A percentile compares a stretch with the other conserved stretches of the same genome.
These are phyloP conservation scores for Bullera alba DNA, from an alignment of 768 basidiomycete species.

Conservation along the genomic window DNA sequence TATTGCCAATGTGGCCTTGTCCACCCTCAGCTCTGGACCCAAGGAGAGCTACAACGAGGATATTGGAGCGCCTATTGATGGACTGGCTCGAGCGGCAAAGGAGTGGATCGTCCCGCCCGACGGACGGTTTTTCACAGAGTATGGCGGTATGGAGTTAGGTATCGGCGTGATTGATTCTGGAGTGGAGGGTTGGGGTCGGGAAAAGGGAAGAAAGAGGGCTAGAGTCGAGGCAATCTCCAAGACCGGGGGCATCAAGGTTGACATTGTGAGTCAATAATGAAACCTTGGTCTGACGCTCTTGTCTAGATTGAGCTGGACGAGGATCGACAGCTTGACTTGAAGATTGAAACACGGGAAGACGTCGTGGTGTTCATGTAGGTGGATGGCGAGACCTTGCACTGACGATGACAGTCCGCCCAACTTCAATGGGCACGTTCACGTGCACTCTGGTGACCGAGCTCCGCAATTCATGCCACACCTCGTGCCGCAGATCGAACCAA, in stretches of 20 bases:
- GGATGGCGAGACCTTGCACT: neutral
- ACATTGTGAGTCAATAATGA: constrained; percentile 21
- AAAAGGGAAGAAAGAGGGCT: constrained; percentile 31
- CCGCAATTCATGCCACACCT: constrained; percentile 23
- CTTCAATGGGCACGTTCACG: constrained; percentile 27
- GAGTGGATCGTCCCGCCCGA: constrained; percentile 34
- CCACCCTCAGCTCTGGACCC: constrained; percentile 16
- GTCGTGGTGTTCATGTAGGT: constrained; percentile 33
- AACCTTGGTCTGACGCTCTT: neutral
- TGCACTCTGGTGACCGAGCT: constrained; percentile 17
- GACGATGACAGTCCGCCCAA: constrained; percentile 19
- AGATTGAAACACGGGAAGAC: constrained; percentile 32
- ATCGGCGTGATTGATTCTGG: constrained; percentile 35
- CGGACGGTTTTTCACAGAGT: constrained; percentile 25
- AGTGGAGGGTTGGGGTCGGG: constrained; percentile 21
- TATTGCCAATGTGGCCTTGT: constrained; percentile 25
- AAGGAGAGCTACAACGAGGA: constrained; percentile 22
- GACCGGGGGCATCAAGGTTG: constrained; percentile 32
- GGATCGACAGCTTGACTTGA: constrained; percentile 32
- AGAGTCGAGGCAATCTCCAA: constrained; percentile 29
- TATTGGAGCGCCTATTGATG: constrained; percentile 37
- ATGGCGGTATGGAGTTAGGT: constrained; percentile 32
- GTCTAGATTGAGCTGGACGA: constrained; percentile 27
- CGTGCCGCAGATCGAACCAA: constrained; percentile 13
- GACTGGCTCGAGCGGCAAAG: constrained; percentile 24